Evolutionary conservation across 2,329 filamentous ascomycete genomes (phyloP).

Genomic region (Colletotrichum magnum): DNA sequence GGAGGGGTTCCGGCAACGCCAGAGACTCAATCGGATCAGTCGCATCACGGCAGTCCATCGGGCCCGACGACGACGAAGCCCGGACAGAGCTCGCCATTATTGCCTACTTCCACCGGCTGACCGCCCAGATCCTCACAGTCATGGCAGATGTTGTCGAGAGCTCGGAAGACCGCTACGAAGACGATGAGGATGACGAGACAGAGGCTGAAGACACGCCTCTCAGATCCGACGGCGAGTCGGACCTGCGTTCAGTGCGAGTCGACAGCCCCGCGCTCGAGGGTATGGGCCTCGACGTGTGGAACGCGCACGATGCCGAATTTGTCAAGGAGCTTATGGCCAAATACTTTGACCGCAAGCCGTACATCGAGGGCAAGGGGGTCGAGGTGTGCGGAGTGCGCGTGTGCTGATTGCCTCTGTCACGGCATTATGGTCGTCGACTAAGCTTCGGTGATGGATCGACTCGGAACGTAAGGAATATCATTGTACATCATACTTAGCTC

Average conservation of each 20-base stretch:
- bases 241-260: conserved; percentile 64
- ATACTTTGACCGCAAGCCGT: conserved; percentile 76
- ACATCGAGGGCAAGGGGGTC: conserved; percentile 77
- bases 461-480: neutral
- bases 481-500: conserved; percentile 7
- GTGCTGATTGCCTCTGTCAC: conserved; percentile 60
- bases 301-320: conserved; percentile 77
- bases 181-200: conserved; percentile 49
- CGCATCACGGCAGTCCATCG: conserved; percentile 44
- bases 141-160: conserved; percentile 72
- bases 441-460: neutral
- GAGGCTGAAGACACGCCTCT: conserved; percentile 50
- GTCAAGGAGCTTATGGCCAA: conserved; percentile 71
- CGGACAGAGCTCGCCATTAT: conserved; percentile 78
- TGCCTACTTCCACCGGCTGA: conserved; percentile 85
- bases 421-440: neutral
- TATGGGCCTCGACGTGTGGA: conserved; percentile 87
- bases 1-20: conserved; percentile 49
- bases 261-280: conserved; percentile 75
- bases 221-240: conserved; percentile 42
- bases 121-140: conserved; percentile 73
- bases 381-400: conserved; percentile 82
- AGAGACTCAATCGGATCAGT: conserved; percentile 63
- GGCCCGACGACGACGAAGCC: conserved; percentile 57
- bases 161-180: conserved; percentile 61